Conservation (phyloP, 306 rosid species). For the Medicago truncatula region DNA sequence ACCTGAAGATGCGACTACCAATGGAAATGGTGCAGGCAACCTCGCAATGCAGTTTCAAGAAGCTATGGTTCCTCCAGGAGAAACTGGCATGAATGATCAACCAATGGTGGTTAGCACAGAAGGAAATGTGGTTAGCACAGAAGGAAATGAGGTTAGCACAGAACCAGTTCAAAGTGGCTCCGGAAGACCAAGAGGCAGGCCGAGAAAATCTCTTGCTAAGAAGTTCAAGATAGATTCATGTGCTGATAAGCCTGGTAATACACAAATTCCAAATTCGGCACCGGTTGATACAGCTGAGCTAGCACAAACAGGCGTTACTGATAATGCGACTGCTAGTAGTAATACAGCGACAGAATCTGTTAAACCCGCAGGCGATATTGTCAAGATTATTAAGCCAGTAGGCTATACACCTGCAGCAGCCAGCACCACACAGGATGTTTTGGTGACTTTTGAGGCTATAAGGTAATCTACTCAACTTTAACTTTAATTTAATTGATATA, state of each 20-base stretch:
- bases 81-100: constrained; percentile 43
- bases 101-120: constrained; percentile 46
- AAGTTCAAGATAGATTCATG: constrained; percentile 69
- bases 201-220: constrained; percentile 85
- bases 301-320: constrained; percentile 41
- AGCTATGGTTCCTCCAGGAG: constrained; percentile 38
- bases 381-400: constrained; percentile 74
- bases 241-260: constrained; percentile 44
- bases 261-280: constrained; percentile 46
- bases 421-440: constrained; percentile 56
- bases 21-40: constrained; percentile 50
- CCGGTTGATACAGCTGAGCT: constrained; percentile 45
- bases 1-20: constrained; percentile 59
- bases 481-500: constrained; percentile 1
- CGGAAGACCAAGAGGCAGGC: constrained; percentile 63
- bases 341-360: constrained; percentile 45
- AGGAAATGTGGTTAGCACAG: neutral
- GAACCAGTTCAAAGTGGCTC: constrained; percentile 56
- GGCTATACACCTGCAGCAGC: constrained; percentile 63
- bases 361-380: constrained; percentile 53
- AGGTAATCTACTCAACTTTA: constrained; percentile 59
- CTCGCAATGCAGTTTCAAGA: constrained; percentile 59
- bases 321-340: constrained; percentile 47
- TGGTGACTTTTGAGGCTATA: constrained; percentile 65
- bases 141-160: neutral